These are phyloP conservation scores for Adansonia gregorii DNA, from an alignment of 441 rosid genomes.

Conservation along the genomic window DNA sequence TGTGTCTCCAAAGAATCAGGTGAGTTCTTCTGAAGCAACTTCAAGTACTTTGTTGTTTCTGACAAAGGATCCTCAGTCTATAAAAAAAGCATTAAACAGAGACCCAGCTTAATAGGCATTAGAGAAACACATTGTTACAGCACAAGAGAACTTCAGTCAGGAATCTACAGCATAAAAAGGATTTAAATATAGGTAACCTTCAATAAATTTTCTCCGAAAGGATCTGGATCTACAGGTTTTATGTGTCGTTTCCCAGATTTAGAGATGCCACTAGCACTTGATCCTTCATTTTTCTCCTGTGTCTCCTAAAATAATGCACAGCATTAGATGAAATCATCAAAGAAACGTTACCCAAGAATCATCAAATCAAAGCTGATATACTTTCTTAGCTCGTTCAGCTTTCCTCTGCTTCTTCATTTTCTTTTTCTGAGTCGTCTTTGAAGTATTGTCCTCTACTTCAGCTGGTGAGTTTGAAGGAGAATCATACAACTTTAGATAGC, in stretches of 20 bases:
- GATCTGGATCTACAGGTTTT: slow-evolving; percentile 97
- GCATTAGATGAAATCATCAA: slow-evolving; percentile 29
- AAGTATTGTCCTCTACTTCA: slow-evolving; percentile 76
- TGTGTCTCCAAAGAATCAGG: slow-evolving; percentile 88
- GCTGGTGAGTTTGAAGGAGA: slow-evolving; percentile 72
- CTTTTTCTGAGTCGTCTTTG: slow-evolving; percentile 93
- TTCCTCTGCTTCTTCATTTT: slow-evolving; percentile 89
- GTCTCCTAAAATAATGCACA: slow-evolving; percentile 71
- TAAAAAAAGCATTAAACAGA: slow-evolving; percentile 23
- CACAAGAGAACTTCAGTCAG: slow-evolving; percentile 21
- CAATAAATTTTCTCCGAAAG: slow-evolving; percentile 86
- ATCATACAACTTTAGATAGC: slow-evolving; percentile 88
- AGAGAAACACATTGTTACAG: not conserved
- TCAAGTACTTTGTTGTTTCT: slow-evolving; percentile 95
- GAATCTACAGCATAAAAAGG: slow-evolving; percentile 23
- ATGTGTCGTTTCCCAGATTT: slow-evolving; percentile 89
- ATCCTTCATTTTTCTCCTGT: slow-evolving; percentile 83
- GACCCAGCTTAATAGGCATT: slow-evolving; percentile 27
- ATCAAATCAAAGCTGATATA: slow-evolving; percentile 37
- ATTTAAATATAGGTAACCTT: slow-evolving; percentile 58
- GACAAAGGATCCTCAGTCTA: slow-evolving; percentile 91
- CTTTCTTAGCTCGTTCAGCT: slow-evolving; percentile 99
- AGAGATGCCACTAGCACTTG: slow-evolving; percentile 66
- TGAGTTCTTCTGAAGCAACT: slow-evolving; percentile 89
- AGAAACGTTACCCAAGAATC: slow-evolving; percentile 25